phyloP scores from a whole-genome alignment of 1,284 basidiomycete genomes.

The Ceratobasidium sp. region DNA sequence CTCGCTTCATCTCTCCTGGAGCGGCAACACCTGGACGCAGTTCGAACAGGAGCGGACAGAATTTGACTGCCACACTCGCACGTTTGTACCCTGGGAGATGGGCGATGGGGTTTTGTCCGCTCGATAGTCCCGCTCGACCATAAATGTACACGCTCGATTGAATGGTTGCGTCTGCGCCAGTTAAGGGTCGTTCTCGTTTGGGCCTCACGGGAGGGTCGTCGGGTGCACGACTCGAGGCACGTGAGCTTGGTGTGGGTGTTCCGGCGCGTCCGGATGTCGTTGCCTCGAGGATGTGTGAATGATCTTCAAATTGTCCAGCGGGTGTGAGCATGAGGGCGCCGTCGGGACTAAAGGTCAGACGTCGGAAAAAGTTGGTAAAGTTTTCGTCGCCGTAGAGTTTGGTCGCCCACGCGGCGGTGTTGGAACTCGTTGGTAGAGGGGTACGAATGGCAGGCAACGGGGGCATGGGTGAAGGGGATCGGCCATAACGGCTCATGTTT shows the following conservation, averaged over 20 bases:
- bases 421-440: constrained; percentile 46
- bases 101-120: constrained; percentile 79
- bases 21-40: constrained; percentile 64
- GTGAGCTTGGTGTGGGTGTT: constrained; percentile 20
- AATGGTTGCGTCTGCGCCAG: constrained; percentile 15
- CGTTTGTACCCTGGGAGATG: constrained; percentile 97
- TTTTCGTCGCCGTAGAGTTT: constrained; percentile 94
- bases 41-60: constrained; percentile 93
- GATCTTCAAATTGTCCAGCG: constrained; percentile 95
- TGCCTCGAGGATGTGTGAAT: constrained; percentile 60
- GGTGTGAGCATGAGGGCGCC: constrained; percentile 93
- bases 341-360: constrained; percentile 93
- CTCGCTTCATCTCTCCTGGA: constrained; percentile 54
- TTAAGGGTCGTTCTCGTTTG: constrained; percentile 20
- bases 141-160: constrained; percentile 83
- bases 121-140: constrained; percentile 88
- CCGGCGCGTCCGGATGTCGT: constrained; percentile 48
- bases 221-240: constrained; percentile 20
- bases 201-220: constrained; percentile 41
- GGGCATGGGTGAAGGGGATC: constrained; percentile 90
- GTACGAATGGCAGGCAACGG: constrained; percentile 85
- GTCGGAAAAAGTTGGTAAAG: constrained; percentile 94
- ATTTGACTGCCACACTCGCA: constrained; percentile 89
- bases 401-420: constrained; percentile 58
- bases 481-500: constrained; percentile 58